Base-by-base conservation (phyloP, 164 flowering plant genomes). In the Tetrastigma voinierianum region DNA sequence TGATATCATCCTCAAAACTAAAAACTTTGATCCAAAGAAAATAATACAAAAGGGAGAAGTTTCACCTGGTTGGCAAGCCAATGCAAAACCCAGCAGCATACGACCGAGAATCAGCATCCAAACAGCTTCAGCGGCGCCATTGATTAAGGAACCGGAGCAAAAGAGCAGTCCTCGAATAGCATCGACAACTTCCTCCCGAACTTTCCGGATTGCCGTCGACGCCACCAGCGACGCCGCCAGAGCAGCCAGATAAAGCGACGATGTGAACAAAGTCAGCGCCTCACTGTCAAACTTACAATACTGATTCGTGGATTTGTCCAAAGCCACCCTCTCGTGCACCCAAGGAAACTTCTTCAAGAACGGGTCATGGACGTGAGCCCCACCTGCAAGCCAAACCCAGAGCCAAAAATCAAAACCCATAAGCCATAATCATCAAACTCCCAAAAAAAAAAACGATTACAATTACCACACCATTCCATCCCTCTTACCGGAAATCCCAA, bases 61-160 rank as follows among this genome's bases (percentile, higher is more conserved):
- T 2, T 19, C 70, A 88, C 93, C 91, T 89, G 94, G 83, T 82
- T 87, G 67, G 91, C 84, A 51, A 85, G 84, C 93, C 93, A 13
- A 88, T 70, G 46, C 93, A 57, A 88, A 76, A 72, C 94, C 94
- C 9, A 88, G 85, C 1, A 88, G 57, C 4, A 88, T 74, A 12
- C 94, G 85, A 14, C 94, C 94, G 10, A 87, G 51, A 23, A 86
- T 85, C n/a, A 88, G 82, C 94, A 88, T 88, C 77, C 82, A 76
- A 17, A 88, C 81, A 12, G 67, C 65, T 11, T 70, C 11, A 12
- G 94, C 89, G 2, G 71, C 58, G 18, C 81, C 90, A 62, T 88
- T 88, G 67, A 88, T 70, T 59, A 80, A 57, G 0, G 91, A 91
- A 2, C 94, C 94, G 58, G 70, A 63, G 19, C 73, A 75, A 69